Percentiles rank a stretch among this genome's conserved stretches.
Conservation (phyloP, 2,329 filamentous ascomycete species). For the Ophiosphaerella narmari region DNA sequence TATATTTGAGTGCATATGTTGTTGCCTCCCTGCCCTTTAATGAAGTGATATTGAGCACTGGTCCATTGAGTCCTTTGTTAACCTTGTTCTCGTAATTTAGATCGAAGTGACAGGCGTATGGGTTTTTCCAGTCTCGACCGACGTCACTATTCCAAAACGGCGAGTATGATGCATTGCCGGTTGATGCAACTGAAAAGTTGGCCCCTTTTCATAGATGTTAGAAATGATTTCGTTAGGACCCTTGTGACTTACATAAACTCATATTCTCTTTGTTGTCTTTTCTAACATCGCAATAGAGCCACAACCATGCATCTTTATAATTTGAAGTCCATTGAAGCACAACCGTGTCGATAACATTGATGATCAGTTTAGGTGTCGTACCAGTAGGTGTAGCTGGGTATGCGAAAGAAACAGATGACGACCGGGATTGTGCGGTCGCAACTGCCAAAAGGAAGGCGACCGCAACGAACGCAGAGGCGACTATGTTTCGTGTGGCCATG, state of each 20-base stretch:
- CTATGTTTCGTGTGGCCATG: too few relatives aligned
- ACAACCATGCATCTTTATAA: conserved; percentile 4
- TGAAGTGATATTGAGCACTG: conserved; percentile 5
- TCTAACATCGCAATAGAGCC: conserved; percentile 4
- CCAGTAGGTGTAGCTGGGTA: conserved; percentile 3
- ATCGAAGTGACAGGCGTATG: conserved; percentile 6
- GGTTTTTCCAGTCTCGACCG: conserved; percentile 3
- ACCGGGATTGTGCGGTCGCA: too few relatives aligned
- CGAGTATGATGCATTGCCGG: conserved; percentile 4
- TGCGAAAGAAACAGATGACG: conserved; percentile 4
- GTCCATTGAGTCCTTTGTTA: neutral
- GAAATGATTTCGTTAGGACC: neutral
- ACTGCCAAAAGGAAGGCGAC: too few relatives aligned
- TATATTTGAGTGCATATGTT: conserved; percentile 3
- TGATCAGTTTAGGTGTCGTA: neutral
- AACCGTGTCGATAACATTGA: conserved; percentile 6
- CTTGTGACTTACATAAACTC: too few relatives aligned
- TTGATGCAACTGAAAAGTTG: neutral
- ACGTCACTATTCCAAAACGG: neutral
- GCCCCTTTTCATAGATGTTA: neutral
- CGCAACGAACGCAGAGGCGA: too few relatives aligned
- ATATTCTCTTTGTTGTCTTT: neutral
- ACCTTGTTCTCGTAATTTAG: conserved; percentile 2
- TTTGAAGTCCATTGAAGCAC: conserved; percentile 4
- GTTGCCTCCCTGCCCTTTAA: neutral